Percentiles rank a stretch among this genome's conserved stretches.
phyloP scores from a whole-genome alignment of 192 early-diverging fungal genomes.

The Diversispora eburnea region DNA sequence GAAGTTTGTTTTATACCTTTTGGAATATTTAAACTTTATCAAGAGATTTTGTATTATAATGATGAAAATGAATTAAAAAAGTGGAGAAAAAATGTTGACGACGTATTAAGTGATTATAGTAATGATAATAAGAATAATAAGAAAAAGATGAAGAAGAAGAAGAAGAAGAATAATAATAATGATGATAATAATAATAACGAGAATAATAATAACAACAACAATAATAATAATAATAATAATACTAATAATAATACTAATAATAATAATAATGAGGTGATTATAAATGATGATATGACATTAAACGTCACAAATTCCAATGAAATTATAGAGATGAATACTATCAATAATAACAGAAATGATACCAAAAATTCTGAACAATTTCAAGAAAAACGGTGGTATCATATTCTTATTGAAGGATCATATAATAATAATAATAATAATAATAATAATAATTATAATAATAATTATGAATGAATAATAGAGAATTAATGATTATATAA shows the following conservation, averaged over 20 bases:
- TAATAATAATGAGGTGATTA: not conserved
- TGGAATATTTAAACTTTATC: constrained; percentile 12
- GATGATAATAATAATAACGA: not conserved
- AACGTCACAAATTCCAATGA: too few species aligned
- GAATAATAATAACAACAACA: not conserved
- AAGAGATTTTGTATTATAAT: constrained; percentile 11
- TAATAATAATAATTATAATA: not conserved
- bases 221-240: not conserved
- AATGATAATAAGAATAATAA: not conserved
- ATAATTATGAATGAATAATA: too few species aligned
- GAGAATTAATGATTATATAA: too few species aligned
- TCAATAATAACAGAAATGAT: too few species aligned
- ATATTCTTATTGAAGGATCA: not conserved
- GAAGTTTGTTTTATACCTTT: constrained; percentile 14
- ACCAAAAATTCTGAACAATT: too few species aligned
- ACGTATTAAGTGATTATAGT: too few species aligned
- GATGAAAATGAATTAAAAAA: not conserved
- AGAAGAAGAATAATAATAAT: not conserved
- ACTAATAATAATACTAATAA: not conserved
- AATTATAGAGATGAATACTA: too few species aligned
- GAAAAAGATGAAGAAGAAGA: not conserved
- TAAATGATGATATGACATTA: not conserved
- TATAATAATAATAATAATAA: not conserved
- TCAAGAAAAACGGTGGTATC: not conserved
- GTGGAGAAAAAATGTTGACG: too few species aligned